Conservation (phyloP, 306 rosid genomes). For the peach (Prunus persica) region Prunus_persica_NCBIv2 NC_034015.1:11970501-11971000, state of each 20-base stretch:
- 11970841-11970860: conserved; percentile 8
- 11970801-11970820: conserved; percentile 19
- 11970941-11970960: conserved; percentile 99
- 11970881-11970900: conserved; percentile 82
- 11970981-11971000: conserved; percentile 34
- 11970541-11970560: conserved; percentile 92
- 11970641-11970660: neutral
- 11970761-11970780: conserved; percentile 85
- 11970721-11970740: conserved; percentile 48
- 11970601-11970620: conserved; percentile 65
- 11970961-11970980: conserved; percentile 95
- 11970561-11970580: conserved; percentile 70
- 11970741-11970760: conserved; percentile 87
- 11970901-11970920: conserved; percentile 96
- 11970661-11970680: neutral
- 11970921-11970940: conserved; percentile 92
- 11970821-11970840: neutral
- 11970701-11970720: conserved; percentile 5
- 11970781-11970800: conserved; percentile 93
- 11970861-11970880: conserved; percentile 17
- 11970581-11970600: conserved; percentile 92
- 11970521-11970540: conserved; percentile 96
- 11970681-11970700: neutral
- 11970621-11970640: neutral
- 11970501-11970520: conserved; percentile 38